phyloP scores from a whole-genome alignment of 257 asterid genomes.

The Nicotiana undulata region DNA sequence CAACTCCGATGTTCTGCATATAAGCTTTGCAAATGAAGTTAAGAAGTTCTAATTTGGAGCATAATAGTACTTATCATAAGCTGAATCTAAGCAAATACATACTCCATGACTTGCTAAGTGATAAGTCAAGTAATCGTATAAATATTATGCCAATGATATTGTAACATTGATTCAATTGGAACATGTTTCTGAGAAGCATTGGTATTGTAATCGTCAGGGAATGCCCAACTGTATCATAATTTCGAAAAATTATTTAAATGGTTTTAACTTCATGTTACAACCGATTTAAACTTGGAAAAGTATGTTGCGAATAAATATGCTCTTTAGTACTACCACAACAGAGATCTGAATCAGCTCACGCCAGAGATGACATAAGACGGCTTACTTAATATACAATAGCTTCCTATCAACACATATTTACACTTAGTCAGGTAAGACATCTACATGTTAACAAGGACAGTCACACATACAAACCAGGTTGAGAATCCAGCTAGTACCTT shows the following conservation, averaged over 20 bases:
- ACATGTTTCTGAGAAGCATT: not conserved
- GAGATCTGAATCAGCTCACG: not conserved
- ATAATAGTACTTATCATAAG: not conserved
- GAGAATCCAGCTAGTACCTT: slow-evolving; percentile 40
- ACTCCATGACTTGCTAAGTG: not conserved
- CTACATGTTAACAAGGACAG: not conserved
- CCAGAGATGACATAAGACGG: not conserved
- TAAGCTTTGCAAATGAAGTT: slow-evolving; percentile 22
- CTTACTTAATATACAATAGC: not conserved
- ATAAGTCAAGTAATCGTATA: not conserved
- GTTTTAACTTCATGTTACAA: not conserved
- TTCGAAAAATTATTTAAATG: not conserved
- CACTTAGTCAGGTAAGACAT: not conserved
- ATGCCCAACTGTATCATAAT: not conserved
- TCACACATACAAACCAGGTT: not conserved
- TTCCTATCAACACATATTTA: not conserved
- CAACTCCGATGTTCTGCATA: slow-evolving; percentile 55
- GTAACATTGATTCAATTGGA: not conserved
- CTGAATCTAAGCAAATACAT: not conserved
- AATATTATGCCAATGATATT: not conserved
- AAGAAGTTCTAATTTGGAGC: slow-evolving; percentile 1
- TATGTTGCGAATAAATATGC: not conserved
- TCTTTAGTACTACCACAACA: not conserved
- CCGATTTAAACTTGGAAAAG: not conserved
- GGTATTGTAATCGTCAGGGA: not conserved